Evolutionary conservation across 2,329 filamentous ascomycete genomes (phyloP), one percentile per base, ranked within the genome.

Genomic region (Ophiostoma ips): DNA sequence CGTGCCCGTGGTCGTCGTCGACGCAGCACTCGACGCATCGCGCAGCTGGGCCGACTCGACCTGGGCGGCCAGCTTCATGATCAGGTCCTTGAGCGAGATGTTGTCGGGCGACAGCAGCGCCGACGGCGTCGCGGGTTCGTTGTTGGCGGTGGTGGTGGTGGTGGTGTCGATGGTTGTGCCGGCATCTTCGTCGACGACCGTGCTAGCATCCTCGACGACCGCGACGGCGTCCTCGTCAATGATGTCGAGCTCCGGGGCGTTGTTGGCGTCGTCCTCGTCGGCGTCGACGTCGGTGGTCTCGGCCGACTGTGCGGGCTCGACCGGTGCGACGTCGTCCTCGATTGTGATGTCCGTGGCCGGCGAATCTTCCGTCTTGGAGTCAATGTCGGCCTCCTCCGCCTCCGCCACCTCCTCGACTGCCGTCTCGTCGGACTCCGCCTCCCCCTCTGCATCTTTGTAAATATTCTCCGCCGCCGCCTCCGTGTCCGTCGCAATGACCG

Each of bases 31-130:
- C 12, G 21, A 16, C 11, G 21, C 8, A 43, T 33, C 43, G 43
- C 43, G 24, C 3, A 11, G 18, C 33, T 34, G n/a, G n/a, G 34
- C 40, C 21, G 67, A 63, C 24, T 73, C 68, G 12, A 74, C 65
- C 41, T 66, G 66, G 24, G 67, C 64, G 2, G 74, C 71, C 50
- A 76, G 69, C 53, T 66, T 69, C 45, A 76, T 60, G 50, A 79
- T 75, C 21, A 78, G 65, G 46, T 76, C 69, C 51, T 69, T 69
- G 46, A 75, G 60, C 16, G 56, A 56, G 19, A 61, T 18, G 21
- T 11, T 37, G 38, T 28, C 13, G 24, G 48, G 35, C 5, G 48
- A 11, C 19, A 18, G 15, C 15, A 30, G 40, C 3, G 40, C 15
- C 16, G 40, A 11, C 31, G 31, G 10, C 31, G 13, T 11, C 7